Evolutionary conservation across 208 protist genomes (phyloP), one percentile per base, ranked within the genome.

Genomic region (Leishmania lainsoni): DNA sequence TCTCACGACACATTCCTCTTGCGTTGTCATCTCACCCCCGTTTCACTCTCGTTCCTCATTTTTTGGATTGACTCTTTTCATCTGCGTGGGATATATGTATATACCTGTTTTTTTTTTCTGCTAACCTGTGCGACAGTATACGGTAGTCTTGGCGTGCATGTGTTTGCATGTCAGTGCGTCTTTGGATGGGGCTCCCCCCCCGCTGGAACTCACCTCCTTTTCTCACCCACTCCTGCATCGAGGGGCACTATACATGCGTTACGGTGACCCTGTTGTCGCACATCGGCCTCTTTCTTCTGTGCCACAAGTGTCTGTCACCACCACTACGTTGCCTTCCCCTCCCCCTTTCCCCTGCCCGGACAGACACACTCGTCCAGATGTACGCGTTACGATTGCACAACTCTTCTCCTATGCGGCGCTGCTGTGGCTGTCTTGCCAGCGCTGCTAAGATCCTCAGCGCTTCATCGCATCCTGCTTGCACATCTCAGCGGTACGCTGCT

Each of bases 321-420:
- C 32, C 39, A 32, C 22, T 61, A 29, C 29, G 51, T 54, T n/a
- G 26, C 58, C 29, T 14, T 68, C 4, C 12, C 10, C 29, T 5
- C 12, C 51, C 5, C 12, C 26, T n/a, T 59, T 16, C n/a, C 10
- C 5, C n/a, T 22, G 42, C 42, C 42, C 42, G 42, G 42, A 61
- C 51, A 42, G 51, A 42, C 71, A 9, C 69, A 61, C 51, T 48
- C 75, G 20, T 70, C 45, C 16, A 74, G 59, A 65, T 76, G 72
- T 26, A 29, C 10, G 42, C 20, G 29, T 16, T 80, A 1, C 26
- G 5, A 20, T 73, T 45, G 39, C 45, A 12, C 51, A 58, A 4
- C 72, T 29, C 52, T 6, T 56, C 32, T 12, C 72, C 42, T 49
- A 76, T 17, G 29, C 48, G 14, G 32, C 29, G 32, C 32, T n/a